A percentile compares a stretch with the other conserved stretches of the same genome.
phyloP scores from a whole-genome alignment of 805 yeast species.

The Danielozyma ontarioensis region DNA sequence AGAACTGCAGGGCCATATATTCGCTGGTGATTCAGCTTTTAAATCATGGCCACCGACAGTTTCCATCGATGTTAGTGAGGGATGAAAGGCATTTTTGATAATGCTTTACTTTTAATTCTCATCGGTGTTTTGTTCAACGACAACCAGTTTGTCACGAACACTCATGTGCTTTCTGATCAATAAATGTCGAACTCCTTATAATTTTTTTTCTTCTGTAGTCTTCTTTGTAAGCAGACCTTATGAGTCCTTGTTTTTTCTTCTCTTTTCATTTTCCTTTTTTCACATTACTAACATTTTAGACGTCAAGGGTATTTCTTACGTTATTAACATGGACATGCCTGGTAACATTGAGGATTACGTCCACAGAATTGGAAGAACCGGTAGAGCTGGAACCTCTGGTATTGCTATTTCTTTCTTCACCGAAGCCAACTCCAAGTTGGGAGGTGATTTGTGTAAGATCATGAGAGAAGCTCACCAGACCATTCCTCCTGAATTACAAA shows the following conservation, averaged over 20 bases:
- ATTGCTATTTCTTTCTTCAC: slow-evolving; percentile 95
- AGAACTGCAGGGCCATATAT: too few species aligned
- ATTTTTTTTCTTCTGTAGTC: slow-evolving; percentile 9
- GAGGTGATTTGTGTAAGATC: slow-evolving; percentile 84
- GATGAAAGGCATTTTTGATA: too few species aligned
- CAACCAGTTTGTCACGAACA: background rate
- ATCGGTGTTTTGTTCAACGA: too few species aligned
- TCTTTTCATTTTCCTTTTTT: slow-evolving; percentile 3
- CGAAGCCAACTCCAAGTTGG: slow-evolving; percentile 78
- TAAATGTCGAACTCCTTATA: slow-evolving; percentile 16
- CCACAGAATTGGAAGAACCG: slow-evolving; percentile 98
- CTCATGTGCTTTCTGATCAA: slow-evolving; percentile 9
- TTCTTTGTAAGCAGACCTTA: slow-evolving; percentile 1
- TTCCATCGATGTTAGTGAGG: too few species aligned
- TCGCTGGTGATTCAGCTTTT: too few species aligned
- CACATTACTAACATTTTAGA: slow-evolving; percentile 50
- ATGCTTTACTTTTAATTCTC: too few species aligned
- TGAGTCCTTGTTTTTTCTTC: slow-evolving; percentile 2
- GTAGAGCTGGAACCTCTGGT: slow-evolving; percentile 97
- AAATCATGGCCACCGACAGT: too few species aligned
- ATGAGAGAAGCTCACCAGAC: slow-evolving; percentile 94
- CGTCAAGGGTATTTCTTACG: slow-evolving; percentile 94
- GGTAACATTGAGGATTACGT: slow-evolving; percentile 97
- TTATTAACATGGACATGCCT: slow-evolving; percentile 96
- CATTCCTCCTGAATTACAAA: slow-evolving; percentile 73